Base-by-base conservation (phyloP, 2,329 filamentous ascomycete species). In the Alternaria longipes region DNA sequence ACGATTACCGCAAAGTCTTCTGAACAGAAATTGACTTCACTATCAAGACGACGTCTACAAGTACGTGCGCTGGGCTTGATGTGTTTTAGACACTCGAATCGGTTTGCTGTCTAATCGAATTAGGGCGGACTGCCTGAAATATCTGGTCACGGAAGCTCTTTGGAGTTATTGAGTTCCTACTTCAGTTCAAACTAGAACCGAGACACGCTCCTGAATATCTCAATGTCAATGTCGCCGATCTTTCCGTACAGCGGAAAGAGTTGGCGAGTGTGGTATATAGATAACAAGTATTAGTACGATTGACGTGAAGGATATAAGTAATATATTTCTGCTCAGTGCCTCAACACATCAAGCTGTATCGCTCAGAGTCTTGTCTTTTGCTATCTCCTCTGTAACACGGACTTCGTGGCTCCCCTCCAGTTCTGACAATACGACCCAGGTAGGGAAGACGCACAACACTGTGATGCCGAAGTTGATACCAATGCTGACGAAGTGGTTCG, bases 401-500 rank as follows among this genome's bases (percentile, higher is more conserved):
- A 70, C 66, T 55, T 78, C 75, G 42, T 77, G 75, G 34, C 70
- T 74, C 8, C 63, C 63, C 49, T 78, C 75, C 18, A 78, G 28
- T 56, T 75, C 74, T 4, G 68, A 72, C 28, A 78, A 40, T 3
- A 78, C 60, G 42, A 78, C 72, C 74, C 74, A 78, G 2, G 75
- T 78, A 5, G 74, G 75, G 14, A 73, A 53, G 2, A 78, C 56
- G 46, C 74, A 76, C 3, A 76, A 40, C 5, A 77, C 30, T 8
- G 71, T 74, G 28, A 77, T 69, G 9, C 74, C 74, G 57, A 78
- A 78, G 60, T 78, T 78, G 38, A 78, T 60, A 2, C 75, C 75
- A 30, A 77, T 78, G 52, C 70, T 74, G 40, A 77, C 74, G 26
- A 78, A 77, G 55, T 77, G 74, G 46, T 78, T 78, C 4, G 74